phyloP scores from a whole-genome alignment of 2,329 filamentous ascomycete genomes.

The Epichloe coenophiala region DNA sequence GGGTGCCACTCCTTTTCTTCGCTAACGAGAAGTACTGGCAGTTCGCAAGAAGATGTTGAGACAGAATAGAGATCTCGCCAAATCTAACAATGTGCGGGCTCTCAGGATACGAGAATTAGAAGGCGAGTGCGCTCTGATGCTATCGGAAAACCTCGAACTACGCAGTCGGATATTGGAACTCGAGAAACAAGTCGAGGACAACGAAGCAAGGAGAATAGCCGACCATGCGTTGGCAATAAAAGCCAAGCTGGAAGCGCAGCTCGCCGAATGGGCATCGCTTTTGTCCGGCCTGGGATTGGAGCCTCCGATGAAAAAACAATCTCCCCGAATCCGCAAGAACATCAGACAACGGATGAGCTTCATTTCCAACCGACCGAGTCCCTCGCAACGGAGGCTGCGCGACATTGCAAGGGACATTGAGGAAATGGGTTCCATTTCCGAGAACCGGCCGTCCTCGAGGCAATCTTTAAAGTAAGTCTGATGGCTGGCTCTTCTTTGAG shows the following conservation, averaged over 20 bases:
- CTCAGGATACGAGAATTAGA: slow-evolving; percentile 65
- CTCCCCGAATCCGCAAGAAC: slow-evolving; percentile 26
- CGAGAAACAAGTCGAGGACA: slow-evolving; percentile 52
- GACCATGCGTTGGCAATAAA: slow-evolving; percentile 59
- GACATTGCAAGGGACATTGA: slow-evolving; percentile 43
- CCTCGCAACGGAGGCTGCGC: slow-evolving; percentile 42
- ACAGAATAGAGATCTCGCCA: slow-evolving; percentile 74
- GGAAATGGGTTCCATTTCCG: slow-evolving; percentile 43
- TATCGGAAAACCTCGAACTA: slow-evolving; percentile 68
- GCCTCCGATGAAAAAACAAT: slow-evolving; percentile 37
- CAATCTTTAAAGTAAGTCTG: slow-evolving; percentile 50
- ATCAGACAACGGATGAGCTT: slow-evolving; percentile 28
- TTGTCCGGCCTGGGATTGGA: slow-evolving; percentile 52
- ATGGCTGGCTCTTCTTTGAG: background rate
- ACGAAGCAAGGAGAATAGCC: slow-evolving; percentile 42
- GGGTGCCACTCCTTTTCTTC: background rate
- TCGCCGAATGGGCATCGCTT: slow-evolving; percentile 55
- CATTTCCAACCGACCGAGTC: slow-evolving; percentile 27
- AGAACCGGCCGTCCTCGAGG: slow-evolving; percentile 55
- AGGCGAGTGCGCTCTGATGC: slow-evolving; percentile 57
- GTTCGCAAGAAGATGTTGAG: slow-evolving; percentile 68
- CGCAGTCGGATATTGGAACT: slow-evolving; percentile 57
- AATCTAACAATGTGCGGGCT: slow-evolving; percentile 64
- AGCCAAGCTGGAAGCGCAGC: slow-evolving; percentile 55
- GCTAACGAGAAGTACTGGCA: slow-evolving; percentile 19